Conservation (phyloP, 495 filamentous ascomycete genomes). For the Monascus purpureus region DNA sequence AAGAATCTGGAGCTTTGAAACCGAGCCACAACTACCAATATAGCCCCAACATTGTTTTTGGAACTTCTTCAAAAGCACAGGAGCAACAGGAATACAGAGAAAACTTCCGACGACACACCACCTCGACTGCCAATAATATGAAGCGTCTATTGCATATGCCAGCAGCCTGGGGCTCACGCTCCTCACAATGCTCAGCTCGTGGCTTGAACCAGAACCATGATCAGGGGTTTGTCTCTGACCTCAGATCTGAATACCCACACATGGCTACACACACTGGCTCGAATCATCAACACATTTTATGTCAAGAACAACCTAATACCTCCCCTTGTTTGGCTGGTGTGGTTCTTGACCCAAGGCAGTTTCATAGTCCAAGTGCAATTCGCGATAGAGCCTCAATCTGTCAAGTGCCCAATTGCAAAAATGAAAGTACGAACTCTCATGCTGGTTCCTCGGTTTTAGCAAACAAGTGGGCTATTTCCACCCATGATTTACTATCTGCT, state of each 20-base stretch:
- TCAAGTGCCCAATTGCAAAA: too few species aligned
- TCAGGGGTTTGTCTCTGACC: too few species aligned
- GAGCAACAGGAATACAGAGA: not conserved
- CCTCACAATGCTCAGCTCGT: too few species aligned
- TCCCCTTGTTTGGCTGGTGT: not conserved
- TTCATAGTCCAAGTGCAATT: slow-evolving; percentile 3
- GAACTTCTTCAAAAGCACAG: not conserved
- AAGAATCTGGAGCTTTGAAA: not conserved
- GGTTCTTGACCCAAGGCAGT: slow-evolving; percentile 2
- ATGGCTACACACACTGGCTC: too few species aligned
- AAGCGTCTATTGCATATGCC: not conserved
- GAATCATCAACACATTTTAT: too few species aligned
- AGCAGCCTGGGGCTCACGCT: not conserved
- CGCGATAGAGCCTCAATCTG: not conserved
- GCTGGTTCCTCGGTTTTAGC: too few species aligned
- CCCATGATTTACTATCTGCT: too few species aligned
- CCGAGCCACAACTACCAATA: not conserved
- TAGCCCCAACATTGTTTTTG: not conserved
- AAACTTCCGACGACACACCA: not conserved
- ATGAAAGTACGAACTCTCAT: too few species aligned
- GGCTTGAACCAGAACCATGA: too few species aligned
- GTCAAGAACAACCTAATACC: not conserved
- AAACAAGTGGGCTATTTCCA: too few species aligned
- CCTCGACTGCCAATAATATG: not conserved
- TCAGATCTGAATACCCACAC: too few species aligned